Evolutionary conservation across 306 rosid genomes (phyloP).

Genomic region (Comarum palustre): DNA sequence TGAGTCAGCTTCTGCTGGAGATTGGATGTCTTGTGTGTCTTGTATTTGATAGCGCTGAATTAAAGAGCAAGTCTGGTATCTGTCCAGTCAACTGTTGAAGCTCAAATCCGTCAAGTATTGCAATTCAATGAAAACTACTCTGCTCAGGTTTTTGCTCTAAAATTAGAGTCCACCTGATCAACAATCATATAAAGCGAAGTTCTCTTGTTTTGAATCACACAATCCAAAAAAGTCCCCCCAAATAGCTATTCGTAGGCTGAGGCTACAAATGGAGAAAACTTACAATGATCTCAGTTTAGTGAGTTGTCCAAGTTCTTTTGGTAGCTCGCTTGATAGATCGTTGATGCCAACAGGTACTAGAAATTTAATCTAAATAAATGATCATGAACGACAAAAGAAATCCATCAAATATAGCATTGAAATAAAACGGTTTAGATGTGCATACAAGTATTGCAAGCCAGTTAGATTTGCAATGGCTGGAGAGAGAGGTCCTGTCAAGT

Average conservation of each 20-base stretch:
- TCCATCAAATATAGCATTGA: neutral
- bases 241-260: neutral
- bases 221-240: neutral
- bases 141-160: neutral
- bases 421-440: neutral
- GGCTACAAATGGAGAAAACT: slow-evolving; percentile 21
- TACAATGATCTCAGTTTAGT: slow-evolving; percentile 45
- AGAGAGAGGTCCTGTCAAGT: slow-evolving; percentile 62
- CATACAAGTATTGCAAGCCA: slow-evolving; percentile 69
- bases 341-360: slow-evolving; percentile 55
- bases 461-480: slow-evolving; percentile 57
- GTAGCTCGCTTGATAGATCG: slow-evolving; percentile 64
- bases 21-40: too few species aligned
- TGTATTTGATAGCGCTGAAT: neutral
- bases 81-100: slow-evolving; percentile 72
- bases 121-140: neutral
- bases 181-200: neutral
- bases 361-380: neutral
- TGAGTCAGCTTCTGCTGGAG: too few species aligned
- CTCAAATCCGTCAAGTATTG: slow-evolving; percentile 50
- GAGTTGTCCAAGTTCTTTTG: slow-evolving; percentile 65
- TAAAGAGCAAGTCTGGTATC: slow-evolving; percentile 59
- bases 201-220: neutral
- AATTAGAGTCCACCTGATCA: neutral
- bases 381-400: slow-evolving; percentile 7